Percentiles rank a stretch among this genome's conserved stretches.
These are phyloP conservation scores for Nidula niveotomentosa DNA, from an alignment of 1,284 basidiomycete genomes.

Conservation along the genomic window DNA sequence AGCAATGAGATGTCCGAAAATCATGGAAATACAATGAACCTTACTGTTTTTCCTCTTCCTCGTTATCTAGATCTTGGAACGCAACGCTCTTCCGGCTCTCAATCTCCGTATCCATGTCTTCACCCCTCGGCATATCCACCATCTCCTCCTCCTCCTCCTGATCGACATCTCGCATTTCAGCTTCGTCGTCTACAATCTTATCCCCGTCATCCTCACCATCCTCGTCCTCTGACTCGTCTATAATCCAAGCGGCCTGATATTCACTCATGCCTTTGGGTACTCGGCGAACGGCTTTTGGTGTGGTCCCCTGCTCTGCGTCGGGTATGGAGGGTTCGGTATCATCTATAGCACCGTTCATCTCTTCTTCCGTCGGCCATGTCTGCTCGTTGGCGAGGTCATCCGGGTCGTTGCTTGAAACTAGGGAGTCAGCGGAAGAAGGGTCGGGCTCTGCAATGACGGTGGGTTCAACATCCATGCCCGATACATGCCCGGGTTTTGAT, in stretches of 20 bases:
- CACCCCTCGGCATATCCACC: constrained; percentile 55
- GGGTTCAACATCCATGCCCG: constrained; percentile 66
- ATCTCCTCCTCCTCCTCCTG: constrained; percentile 66
- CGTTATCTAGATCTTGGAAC: constrained; percentile 79
- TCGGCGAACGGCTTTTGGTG: constrained; percentile 71
- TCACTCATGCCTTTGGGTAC: constrained; percentile 91
- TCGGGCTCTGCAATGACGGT: constrained; percentile 58
- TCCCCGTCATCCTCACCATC: constrained; percentile 31
- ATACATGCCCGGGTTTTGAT: constrained; percentile 31
- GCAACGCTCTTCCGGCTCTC: constrained; percentile 55
- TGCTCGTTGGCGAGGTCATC: constrained; percentile 94
- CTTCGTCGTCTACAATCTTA: constrained; percentile 31
- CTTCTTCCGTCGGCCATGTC: constrained; percentile 99
- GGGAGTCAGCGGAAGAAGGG: constrained; percentile 79
- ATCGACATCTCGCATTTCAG: constrained; percentile 54
- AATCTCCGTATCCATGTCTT: constrained; percentile 66
- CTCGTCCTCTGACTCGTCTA: constrained; percentile 80
- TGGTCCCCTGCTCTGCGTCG: constrained; percentile 65
- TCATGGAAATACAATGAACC: constrained; percentile 29
- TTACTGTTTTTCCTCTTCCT: constrained; percentile 84
- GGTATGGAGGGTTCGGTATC: constrained; percentile 46
- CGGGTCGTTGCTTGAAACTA: constrained; percentile 86
- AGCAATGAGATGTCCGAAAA: constrained; percentile 1
- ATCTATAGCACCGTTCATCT: constrained; percentile 61
- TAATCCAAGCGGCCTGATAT: constrained; percentile 93